These are phyloP conservation scores for Rhodotorula sp. DNA, from an alignment of 1,284 basidiomycete species.

Conservation along the genomic window DNA sequence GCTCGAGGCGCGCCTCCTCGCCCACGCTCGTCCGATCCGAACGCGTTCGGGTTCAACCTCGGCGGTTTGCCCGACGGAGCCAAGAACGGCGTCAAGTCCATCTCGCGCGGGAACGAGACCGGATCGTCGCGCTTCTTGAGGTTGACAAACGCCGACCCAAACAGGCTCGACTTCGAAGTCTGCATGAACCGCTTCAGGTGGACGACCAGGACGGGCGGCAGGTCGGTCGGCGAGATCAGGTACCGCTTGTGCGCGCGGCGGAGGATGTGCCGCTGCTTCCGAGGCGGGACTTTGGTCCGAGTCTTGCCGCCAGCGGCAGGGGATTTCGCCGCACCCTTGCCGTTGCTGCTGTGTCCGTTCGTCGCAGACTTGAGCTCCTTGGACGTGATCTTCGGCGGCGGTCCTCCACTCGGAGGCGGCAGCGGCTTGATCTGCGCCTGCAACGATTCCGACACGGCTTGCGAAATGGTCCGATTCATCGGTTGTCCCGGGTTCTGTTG, in stretches of 20 bases:
- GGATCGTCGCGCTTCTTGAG: conserved; percentile 86
- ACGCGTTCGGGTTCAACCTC: conserved; percentile 13
- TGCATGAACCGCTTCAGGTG: conserved; percentile 94
- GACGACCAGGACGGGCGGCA: conserved; percentile 80
- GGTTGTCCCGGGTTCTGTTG: background rate
- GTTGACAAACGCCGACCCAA: conserved; percentile 54
- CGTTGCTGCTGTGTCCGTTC: conserved; percentile 1
- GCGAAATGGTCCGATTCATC: background rate
- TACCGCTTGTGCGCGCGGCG: conserved; percentile 89
- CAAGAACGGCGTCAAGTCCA: conserved; percentile 81
- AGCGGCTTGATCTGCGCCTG: conserved; percentile 3
- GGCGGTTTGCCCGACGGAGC: conserved; percentile 57
- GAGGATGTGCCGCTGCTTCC: conserved; percentile 57
- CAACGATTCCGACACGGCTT: conserved; percentile 1
- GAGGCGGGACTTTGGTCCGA: conserved; percentile 21
- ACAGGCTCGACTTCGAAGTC: conserved; percentile 55
- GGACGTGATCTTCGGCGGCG: background rate
- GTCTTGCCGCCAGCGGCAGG: background rate
- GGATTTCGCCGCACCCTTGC: background rate
- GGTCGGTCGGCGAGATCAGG: conserved; percentile 68
- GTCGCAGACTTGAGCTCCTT: background rate
- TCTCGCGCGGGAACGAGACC: conserved; percentile 78
- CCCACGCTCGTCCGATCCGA: conserved; percentile 45
- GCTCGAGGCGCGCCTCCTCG: conserved; percentile 49
- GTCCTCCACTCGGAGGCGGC: background rate